Conservation (phyloP, 2,329 filamentous ascomycete species). For the Triangularia verruculosa region DNA sequence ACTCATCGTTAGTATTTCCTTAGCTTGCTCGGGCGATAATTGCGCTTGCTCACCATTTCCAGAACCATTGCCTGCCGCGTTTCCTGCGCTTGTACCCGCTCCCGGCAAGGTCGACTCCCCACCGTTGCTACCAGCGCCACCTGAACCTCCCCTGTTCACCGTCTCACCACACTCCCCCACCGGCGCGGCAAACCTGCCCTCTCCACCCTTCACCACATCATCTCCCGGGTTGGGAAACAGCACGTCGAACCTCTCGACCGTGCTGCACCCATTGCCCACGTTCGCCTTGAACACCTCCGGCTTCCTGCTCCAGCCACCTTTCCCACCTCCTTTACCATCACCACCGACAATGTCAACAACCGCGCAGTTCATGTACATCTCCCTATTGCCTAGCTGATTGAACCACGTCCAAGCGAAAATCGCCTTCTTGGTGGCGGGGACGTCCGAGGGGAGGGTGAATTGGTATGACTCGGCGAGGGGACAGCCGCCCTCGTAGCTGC, state of each 20-base stretch:
- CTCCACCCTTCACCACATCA: neutral
- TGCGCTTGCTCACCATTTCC: too few species aligned
- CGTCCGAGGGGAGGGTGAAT: constrained; percentile 65
- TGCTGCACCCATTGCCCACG: constrained; percentile 55
- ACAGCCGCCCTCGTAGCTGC: constrained; percentile 54
- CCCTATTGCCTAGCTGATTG: constrained; percentile 71
- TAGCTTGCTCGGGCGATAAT: too few species aligned
- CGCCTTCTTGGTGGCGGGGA: constrained; percentile 51
- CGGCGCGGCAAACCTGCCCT: neutral
- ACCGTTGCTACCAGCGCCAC: neutral
- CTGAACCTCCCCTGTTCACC: neutral
- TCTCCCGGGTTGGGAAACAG: constrained; percentile 59
- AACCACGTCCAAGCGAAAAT: constrained; percentile 78
- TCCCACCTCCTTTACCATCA: constrained; percentile 29
- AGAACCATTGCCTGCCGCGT: too few species aligned
- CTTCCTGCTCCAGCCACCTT: constrained; percentile 47
- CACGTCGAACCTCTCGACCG: constrained; percentile 53
- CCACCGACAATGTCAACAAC: constrained; percentile 53
- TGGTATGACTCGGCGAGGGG: constrained; percentile 39
- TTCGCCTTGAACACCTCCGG: constrained; percentile 71
- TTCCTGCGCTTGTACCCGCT: too few species aligned
- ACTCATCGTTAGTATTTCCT: neutral
- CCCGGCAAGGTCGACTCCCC: too few species aligned
- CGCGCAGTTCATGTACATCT: constrained; percentile 86
- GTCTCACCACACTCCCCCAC: neutral